These are phyloP conservation scores for Lactarius indigo DNA, from an alignment of 768 basidiomycete species.

Conservation along the genomic window DNA sequence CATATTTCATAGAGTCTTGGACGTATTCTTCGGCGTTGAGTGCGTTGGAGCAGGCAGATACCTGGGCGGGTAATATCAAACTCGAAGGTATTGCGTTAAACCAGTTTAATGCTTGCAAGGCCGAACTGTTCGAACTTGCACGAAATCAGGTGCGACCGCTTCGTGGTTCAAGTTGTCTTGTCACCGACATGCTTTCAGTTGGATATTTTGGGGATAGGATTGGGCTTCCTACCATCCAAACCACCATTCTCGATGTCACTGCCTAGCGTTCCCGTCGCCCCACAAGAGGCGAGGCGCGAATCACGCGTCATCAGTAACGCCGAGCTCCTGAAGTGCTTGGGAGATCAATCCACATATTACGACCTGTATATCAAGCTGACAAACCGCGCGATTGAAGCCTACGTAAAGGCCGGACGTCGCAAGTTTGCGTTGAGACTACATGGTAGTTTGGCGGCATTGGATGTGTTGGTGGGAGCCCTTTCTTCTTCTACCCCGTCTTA, in stretches of 20 bases:
- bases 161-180: neutral
- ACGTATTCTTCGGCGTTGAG: slow-evolving; percentile 86
- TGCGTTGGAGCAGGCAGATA: slow-evolving; percentile 74
- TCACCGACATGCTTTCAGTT: slow-evolving; percentile 47
- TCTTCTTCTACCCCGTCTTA: neutral
- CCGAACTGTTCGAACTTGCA: slow-evolving; percentile 88
- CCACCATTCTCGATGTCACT: slow-evolving; percentile 68
- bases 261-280: slow-evolving; percentile 26
- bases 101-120: slow-evolving; percentile 70
- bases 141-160: slow-evolving; percentile 57
- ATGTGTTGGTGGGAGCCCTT: slow-evolving; percentile 58
- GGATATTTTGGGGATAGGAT: slow-evolving; percentile 74
- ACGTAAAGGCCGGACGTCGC: slow-evolving; percentile 75
- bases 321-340: slow-evolving; percentile 58
- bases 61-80: slow-evolving; percentile 54
- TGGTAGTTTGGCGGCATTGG: slow-evolving; percentile 82
- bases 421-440: slow-evolving; percentile 86
- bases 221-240: slow-evolving; percentile 63
- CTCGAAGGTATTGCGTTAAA: slow-evolving; percentile 46
- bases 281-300: slow-evolving; percentile 26
- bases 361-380: slow-evolving; percentile 71
- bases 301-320: slow-evolving; percentile 49
- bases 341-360: slow-evolving; percentile 61
- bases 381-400: slow-evolving; percentile 81
- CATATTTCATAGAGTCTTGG: slow-evolving; percentile 89